Evolutionary conservation across 768 basidiomycete genomes (phyloP).

Genomic region (Obba rivulosa): DNA sequence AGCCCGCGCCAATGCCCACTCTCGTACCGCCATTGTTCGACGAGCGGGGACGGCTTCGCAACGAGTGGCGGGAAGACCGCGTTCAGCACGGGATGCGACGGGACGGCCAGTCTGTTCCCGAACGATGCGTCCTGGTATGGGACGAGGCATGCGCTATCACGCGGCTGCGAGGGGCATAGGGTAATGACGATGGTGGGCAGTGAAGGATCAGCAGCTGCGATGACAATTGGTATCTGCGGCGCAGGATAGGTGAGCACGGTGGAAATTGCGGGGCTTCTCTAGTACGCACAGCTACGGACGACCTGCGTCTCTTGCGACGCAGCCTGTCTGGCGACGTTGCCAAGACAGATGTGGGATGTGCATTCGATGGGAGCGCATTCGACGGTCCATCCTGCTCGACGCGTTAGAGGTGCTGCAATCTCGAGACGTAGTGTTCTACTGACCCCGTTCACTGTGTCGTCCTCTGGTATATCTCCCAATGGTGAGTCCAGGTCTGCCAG

Average conservation of each 20-base stretch:
- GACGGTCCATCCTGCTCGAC: too few species aligned
- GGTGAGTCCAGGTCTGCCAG: conserved; percentile 33
- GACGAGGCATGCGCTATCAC: conserved; percentile 38
- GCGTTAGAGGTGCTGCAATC: background rate
- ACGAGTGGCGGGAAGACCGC: conserved; percentile 40
- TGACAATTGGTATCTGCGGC: conserved; percentile 16
- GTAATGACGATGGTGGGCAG: conserved; percentile 50
- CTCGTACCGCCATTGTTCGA: conserved; percentile 42
- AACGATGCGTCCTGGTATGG: conserved; percentile 54
- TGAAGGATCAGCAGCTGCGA: conserved; percentile 25
- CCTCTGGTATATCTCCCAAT: background rate
- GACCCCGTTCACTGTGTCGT: background rate
- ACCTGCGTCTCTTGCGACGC: conserved; percentile 6
- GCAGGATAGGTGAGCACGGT: conserved; percentile 1
- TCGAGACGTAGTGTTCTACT: background rate
- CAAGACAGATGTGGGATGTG: background rate
- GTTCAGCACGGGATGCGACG: conserved; percentile 42
- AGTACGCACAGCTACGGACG: conserved; percentile 3
- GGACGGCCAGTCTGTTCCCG: conserved; percentile 45
- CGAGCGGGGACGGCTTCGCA: conserved; percentile 20
- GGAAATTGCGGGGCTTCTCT: too few species aligned
- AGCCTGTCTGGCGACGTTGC: background rate
- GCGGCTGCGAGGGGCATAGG: conserved; percentile 35
- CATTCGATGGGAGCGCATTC: background rate
- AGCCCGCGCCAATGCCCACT: conserved; percentile 52